phyloP scores from a whole-genome alignment of 306 rosid species.

The Leucaena leucocephala region DNA sequence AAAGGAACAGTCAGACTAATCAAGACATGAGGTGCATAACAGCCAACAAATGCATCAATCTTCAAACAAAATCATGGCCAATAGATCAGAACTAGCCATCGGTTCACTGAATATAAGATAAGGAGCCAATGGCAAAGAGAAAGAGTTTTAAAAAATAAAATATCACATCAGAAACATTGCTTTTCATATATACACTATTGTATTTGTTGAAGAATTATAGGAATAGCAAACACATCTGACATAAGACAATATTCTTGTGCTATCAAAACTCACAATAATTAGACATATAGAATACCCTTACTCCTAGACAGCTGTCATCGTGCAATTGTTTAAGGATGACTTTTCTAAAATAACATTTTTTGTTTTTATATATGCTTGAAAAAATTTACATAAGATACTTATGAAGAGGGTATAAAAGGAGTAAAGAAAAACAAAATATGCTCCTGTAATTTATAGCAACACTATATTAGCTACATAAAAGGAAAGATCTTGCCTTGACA shows the following conservation, averaged over 20 bases:
- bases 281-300: neutral
- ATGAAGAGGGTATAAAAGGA: neutral
- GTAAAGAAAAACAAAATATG: neutral
- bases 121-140: neutral
- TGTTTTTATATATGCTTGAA: neutral
- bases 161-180: slow-evolving; percentile 7
- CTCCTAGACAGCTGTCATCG: neutral
- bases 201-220: neutral
- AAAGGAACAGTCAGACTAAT: slow-evolving; percentile 30
- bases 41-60: slow-evolving; percentile 17
- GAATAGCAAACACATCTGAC: neutral
- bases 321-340: neutral
- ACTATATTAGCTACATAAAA: neutral
- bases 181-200: neutral
- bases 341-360: neutral
- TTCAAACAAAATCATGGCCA: slow-evolving; percentile 1
- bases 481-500: slow-evolving; percentile 59
- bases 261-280: neutral
- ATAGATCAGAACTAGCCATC: neutral
- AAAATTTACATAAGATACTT: neutral
- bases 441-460: slow-evolving; percentile 6
- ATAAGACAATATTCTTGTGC: neutral
- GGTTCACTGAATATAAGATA: slow-evolving; percentile 14
- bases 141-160: slow-evolving; percentile 9
- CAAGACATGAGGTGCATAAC: slow-evolving; percentile 2